phyloP scores from a whole-genome alignment of 768 basidiomycete species.

The Pleurotus ostreatus region DNA sequence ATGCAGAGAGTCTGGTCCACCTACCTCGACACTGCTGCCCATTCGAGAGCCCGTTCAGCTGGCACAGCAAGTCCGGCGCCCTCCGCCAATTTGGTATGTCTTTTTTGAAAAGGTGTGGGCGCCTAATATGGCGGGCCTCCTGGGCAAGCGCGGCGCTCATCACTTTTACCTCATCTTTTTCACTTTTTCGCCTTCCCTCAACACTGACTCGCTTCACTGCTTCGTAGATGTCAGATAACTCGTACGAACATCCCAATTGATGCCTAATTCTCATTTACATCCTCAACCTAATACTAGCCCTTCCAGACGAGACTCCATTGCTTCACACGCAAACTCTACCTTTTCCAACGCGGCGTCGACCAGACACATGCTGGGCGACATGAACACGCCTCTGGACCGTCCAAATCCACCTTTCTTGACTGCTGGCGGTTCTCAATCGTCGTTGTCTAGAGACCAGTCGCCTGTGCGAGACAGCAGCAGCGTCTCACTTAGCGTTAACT shows the following conservation, averaged over 20 bases:
- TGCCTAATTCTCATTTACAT: neutral
- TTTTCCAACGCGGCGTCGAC: slow-evolving; percentile 45
- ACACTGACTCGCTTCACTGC: neutral
- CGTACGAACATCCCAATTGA: slow-evolving; percentile 4
- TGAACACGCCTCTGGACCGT: slow-evolving; percentile 30
- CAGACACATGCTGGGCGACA: slow-evolving; percentile 40
- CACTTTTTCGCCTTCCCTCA: neutral
- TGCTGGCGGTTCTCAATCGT: slow-evolving; percentile 15
- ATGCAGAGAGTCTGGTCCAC: slow-evolving; percentile 42
- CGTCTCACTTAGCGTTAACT: slow-evolving; percentile 58
- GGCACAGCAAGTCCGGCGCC: slow-evolving; percentile 11
- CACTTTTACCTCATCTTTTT: neutral
- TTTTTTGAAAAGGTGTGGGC: neutral
- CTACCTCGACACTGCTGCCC: slow-evolving; percentile 26
- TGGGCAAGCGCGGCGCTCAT: too few relatives aligned
- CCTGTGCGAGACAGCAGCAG: slow-evolving; percentile 16
- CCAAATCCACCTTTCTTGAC: slow-evolving; percentile 29
- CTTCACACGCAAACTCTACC: slow-evolving; percentile 34
- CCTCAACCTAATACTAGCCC: slow-evolving; percentile 10
- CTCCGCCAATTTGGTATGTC: slow-evolving; percentile 5
- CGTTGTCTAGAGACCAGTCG: slow-evolving; percentile 17
- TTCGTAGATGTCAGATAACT: slow-evolving; percentile 8
- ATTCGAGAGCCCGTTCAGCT: slow-evolving; percentile 12
- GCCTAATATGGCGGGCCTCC: neutral
- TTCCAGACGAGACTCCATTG: slow-evolving; percentile 35